Evolutionary conservation across 768 basidiomycete genomes (phyloP).

Genomic region (Saitozyma sp.): DNA sequence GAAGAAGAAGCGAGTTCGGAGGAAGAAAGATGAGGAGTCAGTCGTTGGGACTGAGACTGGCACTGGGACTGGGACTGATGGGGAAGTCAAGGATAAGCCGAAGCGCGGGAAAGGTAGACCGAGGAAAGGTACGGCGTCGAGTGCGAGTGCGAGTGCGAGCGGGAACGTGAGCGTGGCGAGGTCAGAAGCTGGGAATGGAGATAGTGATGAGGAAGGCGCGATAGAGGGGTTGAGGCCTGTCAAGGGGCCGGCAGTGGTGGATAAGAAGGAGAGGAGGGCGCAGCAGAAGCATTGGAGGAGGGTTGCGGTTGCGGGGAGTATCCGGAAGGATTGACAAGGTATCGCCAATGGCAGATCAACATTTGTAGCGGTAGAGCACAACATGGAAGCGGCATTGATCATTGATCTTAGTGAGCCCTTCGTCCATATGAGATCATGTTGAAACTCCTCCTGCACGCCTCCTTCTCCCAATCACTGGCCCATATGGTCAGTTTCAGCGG

Average conservation of each 20-base stretch:
- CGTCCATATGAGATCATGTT: too few species aligned
- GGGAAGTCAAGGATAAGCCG: conserved; percentile 12
- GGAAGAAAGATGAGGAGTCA: not conserved
- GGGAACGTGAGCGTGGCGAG: too few species aligned
- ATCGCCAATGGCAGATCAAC: not conserved
- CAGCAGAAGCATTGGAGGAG: conserved; percentile 14
- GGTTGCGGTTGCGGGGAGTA: conserved; percentile 12
- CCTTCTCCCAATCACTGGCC: too few species aligned
- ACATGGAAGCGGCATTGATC: not conserved
- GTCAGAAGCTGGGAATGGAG: not conserved
- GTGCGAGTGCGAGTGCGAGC: too few species aligned
- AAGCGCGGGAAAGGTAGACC: conserved; percentile 9
- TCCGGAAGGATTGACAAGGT: not conserved
- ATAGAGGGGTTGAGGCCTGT: conserved; percentile 5
- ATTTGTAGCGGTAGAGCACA: not conserved
- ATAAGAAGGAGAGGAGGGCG: conserved; percentile 6
- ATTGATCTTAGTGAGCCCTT: too few species aligned
- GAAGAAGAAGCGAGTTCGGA: conserved; percentile 1
- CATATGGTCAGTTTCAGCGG: too few species aligned
- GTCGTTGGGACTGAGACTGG: not conserved
- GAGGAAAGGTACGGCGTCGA: conserved; percentile 4
- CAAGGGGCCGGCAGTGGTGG: conserved; percentile 2
- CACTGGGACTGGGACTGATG: conserved; percentile 1
- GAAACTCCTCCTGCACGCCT: too few species aligned
- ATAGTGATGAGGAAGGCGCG: conserved; percentile 3